Base-by-base conservation (phyloP, 495 filamentous ascomycete genomes). In the Jackrogersella multiformis region DNA sequence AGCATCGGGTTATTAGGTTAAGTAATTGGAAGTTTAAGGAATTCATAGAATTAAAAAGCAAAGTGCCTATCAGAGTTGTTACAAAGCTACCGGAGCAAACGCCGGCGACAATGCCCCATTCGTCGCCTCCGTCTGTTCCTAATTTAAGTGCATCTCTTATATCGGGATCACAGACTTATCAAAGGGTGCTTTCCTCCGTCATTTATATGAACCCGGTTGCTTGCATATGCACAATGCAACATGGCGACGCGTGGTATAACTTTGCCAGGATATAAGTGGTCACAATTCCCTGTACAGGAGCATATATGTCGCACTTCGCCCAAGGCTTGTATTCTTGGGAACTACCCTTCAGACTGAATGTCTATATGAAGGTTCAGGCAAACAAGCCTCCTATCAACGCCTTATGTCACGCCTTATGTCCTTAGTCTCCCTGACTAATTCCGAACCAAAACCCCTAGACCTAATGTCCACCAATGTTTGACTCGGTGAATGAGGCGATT, bases 141-240 rank as follows among this genome's bases (percentile, higher is more conserved):
- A 32, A 36, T 21, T 44, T 21, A 34, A 0, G 9, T 49, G 26
- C 3, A 8, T 18, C 20, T 48, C 16, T 34, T 13, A 23, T 12
- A 34, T 39, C 23, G 9, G 36, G 12, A n/a, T n/a, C n/a, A n/a
- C n/a, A 55, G 6, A 15, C 35, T 51, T 23, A n/a, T 52, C 18
- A 18, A 35, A 41, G 18, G 42, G 12, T 54, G 6, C 26, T 57
- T 44, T 9, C 32, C 38, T 48, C 36, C 18, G 38, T 44, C 28
- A 51, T 48, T 36, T 44, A 36, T 21, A 48, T 26, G 44, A 36
- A 59, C 34, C 28, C 26, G 51, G 66, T 51, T 35, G 38, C 67
- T 38, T 59, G 67, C 67, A 69, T 64, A 69, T 65, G 61, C 67
- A 61, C 16, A 39, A 61, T 69, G 61, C 67, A 65, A 57, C 61